These are phyloP conservation scores for Pyrenochaeta sp. DNA, from an alignment of 2,329 filamentous ascomycete species.

Conservation along the genomic window DNA sequence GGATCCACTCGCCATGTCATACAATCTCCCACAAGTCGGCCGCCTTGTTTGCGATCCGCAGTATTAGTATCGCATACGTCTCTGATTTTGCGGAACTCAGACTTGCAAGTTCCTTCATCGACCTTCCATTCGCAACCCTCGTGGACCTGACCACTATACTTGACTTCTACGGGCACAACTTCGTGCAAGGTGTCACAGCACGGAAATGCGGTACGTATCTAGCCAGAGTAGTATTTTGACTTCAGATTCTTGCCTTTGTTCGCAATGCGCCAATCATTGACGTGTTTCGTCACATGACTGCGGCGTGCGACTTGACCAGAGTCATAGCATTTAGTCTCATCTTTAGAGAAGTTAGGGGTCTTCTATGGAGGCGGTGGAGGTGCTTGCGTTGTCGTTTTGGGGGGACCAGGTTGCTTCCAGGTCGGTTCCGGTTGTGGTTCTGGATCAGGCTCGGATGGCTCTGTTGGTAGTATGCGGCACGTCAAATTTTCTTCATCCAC, in stretches of 20 bases:
- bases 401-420: too few species aligned
- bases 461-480: too few species aligned
- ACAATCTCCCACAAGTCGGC: slow-evolving; percentile 6
- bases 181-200: not conserved
- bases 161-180: not conserved
- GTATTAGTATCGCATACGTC: slow-evolving; percentile 7
- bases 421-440: too few species aligned
- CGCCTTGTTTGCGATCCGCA: slow-evolving; percentile 7
- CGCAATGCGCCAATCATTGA: not conserved
- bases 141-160: not conserved
- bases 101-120: slow-evolving; percentile 2
- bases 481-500: too few species aligned
- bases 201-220: too few species aligned
- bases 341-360: slow-evolving; percentile 7
- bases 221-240: not conserved
- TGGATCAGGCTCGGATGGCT: too few species aligned
- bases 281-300: not conserved
- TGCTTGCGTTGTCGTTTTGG: too few species aligned
- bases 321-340: slow-evolving; percentile 11
- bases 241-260: not conserved
- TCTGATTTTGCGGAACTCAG: slow-evolving; percentile 10
- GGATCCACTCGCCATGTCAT: slow-evolving; percentile 10
- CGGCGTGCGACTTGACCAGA: not conserved
- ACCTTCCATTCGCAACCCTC: slow-evolving; percentile 9
- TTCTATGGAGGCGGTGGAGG: too few species aligned